Evolutionary conservation across 1,284 basidiomycete species (phyloP), one percentile per base, ranked within the genome.

Genomic region (Earliella scabrosa): DNA sequence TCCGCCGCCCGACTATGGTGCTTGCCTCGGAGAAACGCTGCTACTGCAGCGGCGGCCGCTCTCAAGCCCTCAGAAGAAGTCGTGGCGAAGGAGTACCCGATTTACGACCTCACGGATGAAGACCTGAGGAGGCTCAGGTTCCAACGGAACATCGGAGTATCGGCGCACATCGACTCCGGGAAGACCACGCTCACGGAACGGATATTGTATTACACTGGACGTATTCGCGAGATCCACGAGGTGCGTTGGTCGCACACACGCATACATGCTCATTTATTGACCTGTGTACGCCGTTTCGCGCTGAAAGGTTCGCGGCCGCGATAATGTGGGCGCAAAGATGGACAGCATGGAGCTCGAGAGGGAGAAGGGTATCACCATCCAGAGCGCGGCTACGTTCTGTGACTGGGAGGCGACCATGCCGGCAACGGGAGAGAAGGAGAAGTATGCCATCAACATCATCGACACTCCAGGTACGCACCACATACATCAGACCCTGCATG

Each of bases 171-270:
- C 61, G 95, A 98, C 75, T 98, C 94, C 7, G 97, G 97, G 39
- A 99, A 99, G 82, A 99, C 97, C 0, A 99, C 97, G 0, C 75
- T 99, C 61, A 99, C 97, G n/a, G 97, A 99, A 73, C 92, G 97
- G 34, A 88, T 98, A 56, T 77, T 99, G 47, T 99, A 89, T 76
- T 99, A 99, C 75, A 98, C 97, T 26, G 97, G 97, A 27, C 86
- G 95, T 43, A 97, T 98, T 71, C 82, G 89, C 52, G 95, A 95
- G 54, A 98, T 99, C 67, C 97, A 99, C 72, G 97, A 99, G 83
- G 97, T 97, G 60, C 64, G 80, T 71, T 16, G 31, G 13, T 24
- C 27, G 10, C 16, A 39, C 50, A 56, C 50, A 34, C 45, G 13
- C 24, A 14, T 29, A 26, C 36, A 16, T 39, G 23, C 39, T 58